Evolutionary conservation across 1,284 basidiomycete genomes (phyloP).

Genomic region (Ceratobasidium sp.): DNA sequence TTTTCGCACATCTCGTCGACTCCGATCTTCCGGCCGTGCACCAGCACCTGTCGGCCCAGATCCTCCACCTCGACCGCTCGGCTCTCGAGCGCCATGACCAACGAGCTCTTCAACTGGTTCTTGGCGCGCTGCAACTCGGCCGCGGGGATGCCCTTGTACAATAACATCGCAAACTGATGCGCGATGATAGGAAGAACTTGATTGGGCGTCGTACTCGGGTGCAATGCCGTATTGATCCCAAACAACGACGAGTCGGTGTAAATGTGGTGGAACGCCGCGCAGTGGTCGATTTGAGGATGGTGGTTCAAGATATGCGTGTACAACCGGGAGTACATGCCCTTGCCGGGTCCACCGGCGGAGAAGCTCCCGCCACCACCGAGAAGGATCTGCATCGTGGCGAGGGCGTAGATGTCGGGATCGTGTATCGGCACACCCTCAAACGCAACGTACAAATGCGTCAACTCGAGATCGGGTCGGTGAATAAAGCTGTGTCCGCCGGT

Average conservation of each 20-base stretch:
- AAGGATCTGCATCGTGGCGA: slow-evolving; percentile 94
- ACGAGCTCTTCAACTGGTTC: slow-evolving; percentile 92
- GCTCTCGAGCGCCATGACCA: slow-evolving; percentile 97
- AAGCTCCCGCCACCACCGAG: slow-evolving; percentile 96
- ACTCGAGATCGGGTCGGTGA: slow-evolving; percentile 71
- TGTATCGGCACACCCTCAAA: slow-evolving; percentile 94
- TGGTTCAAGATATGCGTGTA: slow-evolving; percentile 98
- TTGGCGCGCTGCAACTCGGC: slow-evolving; percentile 85
- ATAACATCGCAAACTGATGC: slow-evolving; percentile 78
- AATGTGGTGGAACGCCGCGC: slow-evolving; percentile 98
- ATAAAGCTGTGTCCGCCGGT: slow-evolving; percentile 86
- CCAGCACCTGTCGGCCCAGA: slow-evolving; percentile 82
- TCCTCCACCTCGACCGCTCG: slow-evolving; percentile 90
- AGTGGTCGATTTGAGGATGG: slow-evolving; percentile 93
- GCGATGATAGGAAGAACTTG: slow-evolving; percentile 86
- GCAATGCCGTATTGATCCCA: slow-evolving; percentile 89
- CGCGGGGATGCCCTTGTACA: slow-evolving; percentile 68
- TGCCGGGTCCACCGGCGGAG: slow-evolving; percentile 95
- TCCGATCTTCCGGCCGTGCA: slow-evolving; percentile 88
- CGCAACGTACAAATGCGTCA: slow-evolving; percentile 92
- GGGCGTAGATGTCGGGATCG: slow-evolving; percentile 92
- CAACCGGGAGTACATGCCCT: slow-evolving; percentile 98
- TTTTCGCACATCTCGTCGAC: slow-evolving; percentile 91
- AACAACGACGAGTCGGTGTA: slow-evolving; percentile 95
- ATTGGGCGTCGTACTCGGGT: slow-evolving; percentile 64